Conservation (phyloP, 352 stramenopile genomes). For the Phytophthora megakarya region DNA sequence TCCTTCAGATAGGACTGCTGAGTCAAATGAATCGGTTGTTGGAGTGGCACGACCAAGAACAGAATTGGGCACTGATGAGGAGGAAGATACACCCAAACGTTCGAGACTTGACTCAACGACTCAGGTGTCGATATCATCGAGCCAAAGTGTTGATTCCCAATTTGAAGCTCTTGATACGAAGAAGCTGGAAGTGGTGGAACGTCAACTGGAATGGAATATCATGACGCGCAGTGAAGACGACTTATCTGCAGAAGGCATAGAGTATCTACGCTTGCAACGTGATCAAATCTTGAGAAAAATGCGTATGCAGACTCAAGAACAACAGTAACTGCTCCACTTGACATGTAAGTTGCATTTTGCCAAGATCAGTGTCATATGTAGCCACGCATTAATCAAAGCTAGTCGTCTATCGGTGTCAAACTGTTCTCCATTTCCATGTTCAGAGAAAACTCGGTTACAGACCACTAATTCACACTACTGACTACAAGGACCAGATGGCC, state of each 20-base stretch:
- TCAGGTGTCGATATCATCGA: background rate
- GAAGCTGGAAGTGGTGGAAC: slow-evolving; percentile 13
- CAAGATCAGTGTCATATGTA: too few species aligned
- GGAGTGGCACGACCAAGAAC: background rate
- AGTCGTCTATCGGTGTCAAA: too few species aligned
- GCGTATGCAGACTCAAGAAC: slow-evolving; percentile 1
- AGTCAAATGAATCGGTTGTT: background rate
- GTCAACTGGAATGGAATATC: slow-evolving; percentile 12
- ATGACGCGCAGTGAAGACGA: slow-evolving; percentile 16
- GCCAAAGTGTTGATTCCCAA: background rate
- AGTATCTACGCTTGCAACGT: slow-evolving; percentile 14
- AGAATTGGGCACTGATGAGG: background rate
- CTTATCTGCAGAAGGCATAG: background rate
- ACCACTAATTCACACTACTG: too few species aligned
- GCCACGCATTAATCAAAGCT: too few species aligned
- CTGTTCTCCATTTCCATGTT: too few species aligned
- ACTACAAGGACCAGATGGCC: too few species aligned
- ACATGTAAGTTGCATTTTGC: too few species aligned
- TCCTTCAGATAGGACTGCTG: background rate
- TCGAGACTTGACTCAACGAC: background rate
- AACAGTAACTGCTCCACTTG: background rate
- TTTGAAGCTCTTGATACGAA: background rate
- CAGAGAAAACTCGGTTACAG: too few species aligned
- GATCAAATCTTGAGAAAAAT: slow-evolving; percentile 7
- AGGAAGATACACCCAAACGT: background rate